phyloP scores from a whole-genome alignment of 257 asterid species.

The Ajuga chamaepitys region DNA sequence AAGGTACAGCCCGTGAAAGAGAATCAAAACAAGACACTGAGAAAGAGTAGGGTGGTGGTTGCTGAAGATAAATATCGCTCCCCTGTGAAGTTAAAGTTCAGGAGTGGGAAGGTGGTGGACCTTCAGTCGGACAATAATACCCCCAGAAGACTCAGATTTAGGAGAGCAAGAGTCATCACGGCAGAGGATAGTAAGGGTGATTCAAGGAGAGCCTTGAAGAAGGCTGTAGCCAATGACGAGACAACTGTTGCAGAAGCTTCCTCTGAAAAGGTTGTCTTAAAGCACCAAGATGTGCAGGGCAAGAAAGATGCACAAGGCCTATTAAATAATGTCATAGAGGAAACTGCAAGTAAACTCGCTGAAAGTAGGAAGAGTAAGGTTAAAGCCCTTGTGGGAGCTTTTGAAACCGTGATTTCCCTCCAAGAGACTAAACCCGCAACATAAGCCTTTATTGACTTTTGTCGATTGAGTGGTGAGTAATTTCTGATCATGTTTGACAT shows the following conservation, averaged over 20 bases:
- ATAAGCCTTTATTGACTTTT: neutral
- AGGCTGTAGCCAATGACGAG: slow-evolving; percentile 23
- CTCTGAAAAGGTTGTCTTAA: slow-evolving; percentile 42
- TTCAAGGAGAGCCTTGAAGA: slow-evolving; percentile 32
- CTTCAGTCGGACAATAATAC: slow-evolving; percentile 41
- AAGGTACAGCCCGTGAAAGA: slow-evolving; percentile 23
- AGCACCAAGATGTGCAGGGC: slow-evolving; percentile 59
- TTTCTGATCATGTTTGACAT: slow-evolving; percentile 1
- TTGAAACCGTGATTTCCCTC: slow-evolving; percentile 78
- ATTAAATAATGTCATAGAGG: slow-evolving; percentile 69
- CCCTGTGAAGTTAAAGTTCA: slow-evolving; percentile 55
- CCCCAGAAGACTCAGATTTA: slow-evolving; percentile 60
- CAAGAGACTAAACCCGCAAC: slow-evolving; percentile 54
- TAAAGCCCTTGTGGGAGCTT: slow-evolving; percentile 91
- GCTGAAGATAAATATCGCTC: slow-evolving; percentile 31
- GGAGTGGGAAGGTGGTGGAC: slow-evolving; percentile 65
- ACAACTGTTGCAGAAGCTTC: slow-evolving; percentile 8
- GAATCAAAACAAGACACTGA: slow-evolving; percentile 17
- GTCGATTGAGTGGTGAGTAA: slow-evolving; percentile 24
- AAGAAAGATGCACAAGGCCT: slow-evolving; percentile 74
- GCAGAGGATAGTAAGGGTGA: slow-evolving; percentile 36
- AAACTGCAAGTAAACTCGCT: slow-evolving; percentile 82
- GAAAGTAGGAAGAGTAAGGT: slow-evolving; percentile 84
- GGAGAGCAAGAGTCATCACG: slow-evolving; percentile 32
- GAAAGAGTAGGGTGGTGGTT: slow-evolving; percentile 25